Conservation (phyloP, 129 eudicot genomes). For the Chrysanthemum lavandulifolium region DNA sequence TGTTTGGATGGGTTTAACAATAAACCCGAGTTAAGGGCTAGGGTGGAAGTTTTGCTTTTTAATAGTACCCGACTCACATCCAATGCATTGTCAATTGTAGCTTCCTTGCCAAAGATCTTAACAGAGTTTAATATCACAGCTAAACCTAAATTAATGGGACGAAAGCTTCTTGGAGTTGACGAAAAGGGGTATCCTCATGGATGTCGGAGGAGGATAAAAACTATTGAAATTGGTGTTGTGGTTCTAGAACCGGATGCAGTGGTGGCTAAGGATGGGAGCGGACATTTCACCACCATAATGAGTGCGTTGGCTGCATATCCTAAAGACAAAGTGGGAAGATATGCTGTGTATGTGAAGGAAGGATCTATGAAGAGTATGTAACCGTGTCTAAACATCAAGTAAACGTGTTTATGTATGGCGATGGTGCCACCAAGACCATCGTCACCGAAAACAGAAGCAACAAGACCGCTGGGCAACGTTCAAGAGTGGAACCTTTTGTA, state of each 20-base stretch:
- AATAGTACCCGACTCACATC: slow-evolving; percentile 1
- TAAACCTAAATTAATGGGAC: not conserved
- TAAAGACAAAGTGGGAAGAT: too few species aligned
- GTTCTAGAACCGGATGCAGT: too few species aligned
- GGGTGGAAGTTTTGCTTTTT: not conserved
- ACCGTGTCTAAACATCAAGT: not conserved
- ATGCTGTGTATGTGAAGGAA: not conserved
- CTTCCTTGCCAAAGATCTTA: not conserved
- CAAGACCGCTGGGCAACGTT: too few species aligned
- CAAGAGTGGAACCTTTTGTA: not conserved
- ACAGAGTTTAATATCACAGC: not conserved
- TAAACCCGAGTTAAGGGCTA: not conserved
- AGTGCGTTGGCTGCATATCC: too few species aligned
- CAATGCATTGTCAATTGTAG: slow-evolving; percentile 4
- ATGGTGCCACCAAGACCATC: not conserved
- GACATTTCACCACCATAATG: too few species aligned
- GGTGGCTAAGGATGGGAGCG: too few species aligned
- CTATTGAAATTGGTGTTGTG: not conserved
- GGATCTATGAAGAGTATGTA: slow-evolving; percentile 1
- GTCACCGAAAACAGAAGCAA: not conserved
- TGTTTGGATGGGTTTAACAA: slow-evolving; percentile 7
- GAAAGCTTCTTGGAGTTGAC: not conserved
- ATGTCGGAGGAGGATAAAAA: not conserved
- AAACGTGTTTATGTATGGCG: not conserved
- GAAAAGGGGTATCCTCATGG: not conserved